Evolutionary conservation across 2,329 filamentous ascomycete genomes (phyloP), one percentile per base, ranked within the genome.

Genomic region (Phaeosphaeriaceae sp.): DNA sequence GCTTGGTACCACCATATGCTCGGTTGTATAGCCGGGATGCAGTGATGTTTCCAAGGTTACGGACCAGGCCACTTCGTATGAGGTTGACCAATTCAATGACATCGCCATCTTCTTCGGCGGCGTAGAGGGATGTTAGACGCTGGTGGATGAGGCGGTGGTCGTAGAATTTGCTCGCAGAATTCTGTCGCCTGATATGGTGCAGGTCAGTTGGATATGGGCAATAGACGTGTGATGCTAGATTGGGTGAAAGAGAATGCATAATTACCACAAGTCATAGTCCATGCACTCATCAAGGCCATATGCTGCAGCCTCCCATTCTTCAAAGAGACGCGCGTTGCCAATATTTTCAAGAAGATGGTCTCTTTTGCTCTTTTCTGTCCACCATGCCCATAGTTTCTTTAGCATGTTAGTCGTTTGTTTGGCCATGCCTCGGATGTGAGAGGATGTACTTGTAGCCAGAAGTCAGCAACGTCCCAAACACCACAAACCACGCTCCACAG

Each of bases 1-100:
- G 83, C 71, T 97, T 97, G 1, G 92, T 96, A 13, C 92, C 92
- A 1, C 89, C 88, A 68, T 94, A 94, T 11, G 90, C 88, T 49
- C 87, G 83, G 63, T 92, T 92, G 76, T 92, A 97, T 1, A 97
- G 79, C 55, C 86, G 86, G 2, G 90, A 85, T 1, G 87, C 84
- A 1, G 90, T 90, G 61, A 97, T 95, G 69, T 96, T 95, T 49
- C 91, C 92, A n/a, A 96, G 79, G 65, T 97, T 96, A 29, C 92
- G 86, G 23, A 96, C 79, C 29, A 85, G 74, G 9, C 83, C 91
- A 12, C 90, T 91, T 20, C 91, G 87, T 32, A 96, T 80, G 15
- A 95, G 81, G 66, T 92, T 92, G 51, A 92, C 86, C 6, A 96
- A 79, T 13, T 84, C 83, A 47, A 90, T 80, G 35, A 92, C 82